Evolutionary conservation across 495 filamentous ascomycete genomes (phyloP).

Genomic region (Clohesyomyces aquaticus): DNA sequence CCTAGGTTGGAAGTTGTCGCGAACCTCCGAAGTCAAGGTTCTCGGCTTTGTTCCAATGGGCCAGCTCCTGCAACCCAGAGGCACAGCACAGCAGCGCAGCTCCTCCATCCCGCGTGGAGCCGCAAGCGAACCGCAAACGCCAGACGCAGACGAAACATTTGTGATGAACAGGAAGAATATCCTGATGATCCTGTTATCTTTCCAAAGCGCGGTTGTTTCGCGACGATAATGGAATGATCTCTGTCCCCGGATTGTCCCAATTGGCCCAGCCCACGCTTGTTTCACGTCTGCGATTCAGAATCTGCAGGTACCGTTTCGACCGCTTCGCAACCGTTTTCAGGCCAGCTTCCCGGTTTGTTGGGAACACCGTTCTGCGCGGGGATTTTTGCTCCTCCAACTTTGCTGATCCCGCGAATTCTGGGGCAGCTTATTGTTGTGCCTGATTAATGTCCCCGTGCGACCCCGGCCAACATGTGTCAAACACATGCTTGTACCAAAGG

Average conservation of each 20-base stretch:
- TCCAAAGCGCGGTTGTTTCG: conserved; percentile 4
- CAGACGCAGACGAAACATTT: background rate
- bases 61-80: too few species aligned
- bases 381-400: background rate
- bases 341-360: background rate
- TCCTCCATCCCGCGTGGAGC: background rate
- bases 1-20: too few species aligned
- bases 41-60: too few species aligned
- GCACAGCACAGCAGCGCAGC: background rate
- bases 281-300: conserved; percentile 1
- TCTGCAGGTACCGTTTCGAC: conserved; percentile 27
- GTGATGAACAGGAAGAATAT: too few species aligned
- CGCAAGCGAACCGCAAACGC: background rate
- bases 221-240: background rate
- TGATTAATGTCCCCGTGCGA: conserved; percentile 16
- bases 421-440: too few species aligned
- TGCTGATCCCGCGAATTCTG: background rate
- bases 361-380: conserved; percentile 4
- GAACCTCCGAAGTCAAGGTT: too few species aligned
- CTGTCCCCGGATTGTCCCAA: conserved; percentile 1
- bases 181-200: background rate
- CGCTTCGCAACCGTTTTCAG: conserved; percentile 1
- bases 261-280: conserved; percentile 11
- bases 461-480: conserved; percentile 8
- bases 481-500: background rate